Evolutionary conservation across 2,329 filamentous ascomycete genomes (phyloP).

Genomic region (Taxawa tesnikishii): DNA sequence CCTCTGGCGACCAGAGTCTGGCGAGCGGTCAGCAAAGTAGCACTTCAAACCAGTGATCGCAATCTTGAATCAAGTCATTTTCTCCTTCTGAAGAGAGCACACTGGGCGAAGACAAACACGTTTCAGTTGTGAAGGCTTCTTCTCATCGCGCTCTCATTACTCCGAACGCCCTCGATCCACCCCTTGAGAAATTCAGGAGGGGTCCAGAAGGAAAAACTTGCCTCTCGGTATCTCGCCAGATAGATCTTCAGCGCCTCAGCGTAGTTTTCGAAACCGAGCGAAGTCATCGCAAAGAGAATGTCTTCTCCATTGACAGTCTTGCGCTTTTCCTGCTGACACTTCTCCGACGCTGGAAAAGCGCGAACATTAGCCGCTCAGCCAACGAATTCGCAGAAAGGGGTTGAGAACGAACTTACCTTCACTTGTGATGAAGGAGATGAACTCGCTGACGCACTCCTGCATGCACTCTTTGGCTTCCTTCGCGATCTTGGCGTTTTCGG

Average conservation of each 20-base stretch:
- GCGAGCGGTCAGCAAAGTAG: no score
- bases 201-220: constrained; percentile 38
- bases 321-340: constrained; percentile 97
- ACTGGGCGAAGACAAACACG: no score
- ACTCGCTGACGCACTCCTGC: constrained; percentile 99
- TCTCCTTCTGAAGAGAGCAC: constrained; percentile 10
- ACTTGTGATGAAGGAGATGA: constrained; percentile 99
- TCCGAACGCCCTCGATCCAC: no score
- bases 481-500: constrained; percentile 90
- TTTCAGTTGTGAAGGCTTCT: background rate
- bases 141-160: no score
- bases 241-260: constrained; percentile 97
- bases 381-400: no score
- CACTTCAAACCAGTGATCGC: no score
- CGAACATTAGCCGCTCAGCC: constrained; percentile 8
- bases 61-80: constrained; percentile 33
- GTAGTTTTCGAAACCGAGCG: constrained; percentile 97
- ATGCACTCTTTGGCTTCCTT: constrained; percentile 99
- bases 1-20: constrained; percentile 71
- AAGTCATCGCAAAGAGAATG: constrained; percentile 98
- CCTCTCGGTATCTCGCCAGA: constrained; percentile 92
- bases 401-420: constrained; percentile 62
- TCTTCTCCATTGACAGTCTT: constrained; percentile 99
- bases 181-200: background rate
- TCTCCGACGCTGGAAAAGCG: constrained; percentile 67